Evolutionary conservation across 768 basidiomycete genomes (phyloP).

Genomic region (Cyathus striatus): DNA sequence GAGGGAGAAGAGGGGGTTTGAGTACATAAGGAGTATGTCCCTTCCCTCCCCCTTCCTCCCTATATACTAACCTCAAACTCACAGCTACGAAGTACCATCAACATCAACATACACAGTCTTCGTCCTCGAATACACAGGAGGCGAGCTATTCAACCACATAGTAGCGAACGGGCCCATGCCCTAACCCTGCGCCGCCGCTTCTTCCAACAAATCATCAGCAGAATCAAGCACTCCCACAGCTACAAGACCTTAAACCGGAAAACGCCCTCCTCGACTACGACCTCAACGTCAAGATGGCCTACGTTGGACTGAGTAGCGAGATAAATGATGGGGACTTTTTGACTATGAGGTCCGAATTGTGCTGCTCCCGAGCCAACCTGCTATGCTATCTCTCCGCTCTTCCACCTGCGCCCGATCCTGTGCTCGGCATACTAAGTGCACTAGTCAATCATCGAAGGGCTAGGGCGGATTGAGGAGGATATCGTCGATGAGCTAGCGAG

Average conservation of each 20-base stretch:
- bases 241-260: slow-evolving; percentile 98
- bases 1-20: slow-evolving; percentile 91
- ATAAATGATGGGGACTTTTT: slow-evolving; percentile 96
- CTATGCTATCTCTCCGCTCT: slow-evolving; percentile 83
- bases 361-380: slow-evolving; percentile 93
- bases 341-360: slow-evolving; percentile 97
- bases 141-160: slow-evolving; percentile 98
- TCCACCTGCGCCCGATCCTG: slow-evolving; percentile 71
- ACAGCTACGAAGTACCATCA: slow-evolving; percentile 83
- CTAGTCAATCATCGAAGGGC: slow-evolving; percentile 83
- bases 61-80: slow-evolving; percentile 5
- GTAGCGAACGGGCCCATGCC: slow-evolving; percentile 90
- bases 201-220: slow-evolving; percentile 98
- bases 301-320: slow-evolving; percentile 95
- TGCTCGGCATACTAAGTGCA: slow-evolving; percentile 68
- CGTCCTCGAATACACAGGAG: slow-evolving; percentile 94
- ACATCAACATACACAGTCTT: slow-evolving; percentile 96
- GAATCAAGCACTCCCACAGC: slow-evolving; percentile 94
- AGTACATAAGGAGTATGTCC: slow-evolving; percentile 87
- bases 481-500: slow-evolving; percentile 78
- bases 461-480: slow-evolving; percentile 90
- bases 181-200: slow-evolving; percentile 86
- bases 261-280: slow-evolving; percentile 85
- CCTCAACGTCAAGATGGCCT: slow-evolving; percentile 95
- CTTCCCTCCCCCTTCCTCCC: slow-evolving; percentile 4